Conservation (phyloP, 495 filamentous ascomycete genomes). For the Trichoderma orchidacearum region DNA sequence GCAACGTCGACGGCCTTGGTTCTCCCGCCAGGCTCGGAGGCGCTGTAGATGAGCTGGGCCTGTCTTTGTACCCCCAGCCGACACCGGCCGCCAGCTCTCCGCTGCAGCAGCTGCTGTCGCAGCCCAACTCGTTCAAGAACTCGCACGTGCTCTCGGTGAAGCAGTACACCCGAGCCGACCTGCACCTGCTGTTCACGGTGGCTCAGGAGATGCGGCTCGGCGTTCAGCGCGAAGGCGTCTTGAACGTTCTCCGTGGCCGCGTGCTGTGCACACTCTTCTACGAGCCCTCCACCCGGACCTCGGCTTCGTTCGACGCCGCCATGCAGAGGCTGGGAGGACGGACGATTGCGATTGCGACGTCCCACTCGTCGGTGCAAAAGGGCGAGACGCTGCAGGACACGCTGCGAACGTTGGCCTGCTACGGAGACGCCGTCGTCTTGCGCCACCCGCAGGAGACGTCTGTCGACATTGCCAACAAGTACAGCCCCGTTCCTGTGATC, state of each 20-base stretch:
- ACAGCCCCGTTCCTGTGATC: constrained; percentile 79
- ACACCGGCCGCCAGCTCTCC: constrained; percentile 14
- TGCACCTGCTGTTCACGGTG: constrained; percentile 89
- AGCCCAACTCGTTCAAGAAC: constrained; percentile 66
- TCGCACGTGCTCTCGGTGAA: constrained; percentile 80
- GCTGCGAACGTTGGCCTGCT: constrained; percentile 82
- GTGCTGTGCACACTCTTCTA: constrained; percentile 89
- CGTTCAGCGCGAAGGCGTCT: constrained; percentile 76
- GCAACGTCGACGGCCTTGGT: constrained; percentile 7
- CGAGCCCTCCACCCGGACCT: constrained; percentile 92
- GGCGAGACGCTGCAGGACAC: constrained; percentile 90
- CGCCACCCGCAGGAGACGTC: constrained; percentile 76
- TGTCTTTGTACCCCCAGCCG: constrained; percentile 28
- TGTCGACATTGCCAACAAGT: constrained; percentile 68
- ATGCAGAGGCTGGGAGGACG: constrained; percentile 94
- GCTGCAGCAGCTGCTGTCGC: constrained; percentile 56
- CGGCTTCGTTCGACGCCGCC: constrained; percentile 89
- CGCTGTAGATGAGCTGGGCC: constrained; percentile 36
- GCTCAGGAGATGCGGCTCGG: constrained; percentile 93
- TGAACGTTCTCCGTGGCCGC: constrained; percentile 74
- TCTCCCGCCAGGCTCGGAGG: constrained; percentile 3
- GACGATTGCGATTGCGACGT: constrained; percentile 62
- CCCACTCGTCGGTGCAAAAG: constrained; percentile 76
- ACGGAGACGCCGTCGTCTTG: constrained; percentile 86
- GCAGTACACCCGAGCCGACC: constrained; percentile 71